Evolutionary conservation across 2,329 filamentous ascomycete species (phyloP).

Genomic region (Xylogone sp.): DNA sequence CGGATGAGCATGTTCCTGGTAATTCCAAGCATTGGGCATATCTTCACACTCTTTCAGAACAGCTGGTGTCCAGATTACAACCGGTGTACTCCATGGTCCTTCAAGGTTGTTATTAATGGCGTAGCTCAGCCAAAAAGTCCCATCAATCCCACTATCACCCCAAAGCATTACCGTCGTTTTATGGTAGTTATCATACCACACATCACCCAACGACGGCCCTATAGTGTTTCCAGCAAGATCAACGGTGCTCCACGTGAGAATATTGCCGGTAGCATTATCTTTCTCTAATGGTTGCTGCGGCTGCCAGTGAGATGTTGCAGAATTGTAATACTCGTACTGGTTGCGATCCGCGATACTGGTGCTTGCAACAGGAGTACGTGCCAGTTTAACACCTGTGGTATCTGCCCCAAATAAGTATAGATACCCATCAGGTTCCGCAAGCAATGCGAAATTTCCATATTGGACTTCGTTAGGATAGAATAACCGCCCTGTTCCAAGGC

Average conservation of each 20-base stretch:
- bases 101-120: not conserved
- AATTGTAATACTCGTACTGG: constrained; percentile 7
- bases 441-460: constrained; percentile 4
- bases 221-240: not conserved
- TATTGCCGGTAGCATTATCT: constrained; percentile 2
- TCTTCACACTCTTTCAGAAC: not conserved
- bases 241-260: constrained; percentile 1
- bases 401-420: constrained; percentile 4
- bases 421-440: constrained; percentile 1
- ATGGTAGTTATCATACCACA: constrained; percentile 5
- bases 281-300: not conserved
- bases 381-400: constrained; percentile 4
- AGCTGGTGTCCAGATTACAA: constrained; percentile 4
- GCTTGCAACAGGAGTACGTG: constrained; percentile 2
- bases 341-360: constrained; percentile 8
- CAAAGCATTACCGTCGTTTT: constrained; percentile 6
- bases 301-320: constrained; percentile 1
- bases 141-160: constrained; percentile 7
- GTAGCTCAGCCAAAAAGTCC: constrained; percentile 5
- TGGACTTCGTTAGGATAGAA: constrained; percentile 3
- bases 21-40: constrained; percentile 1
- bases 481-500: constrained; percentile 1
- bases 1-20: constrained; percentile 5
- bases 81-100: constrained; percentile 4
- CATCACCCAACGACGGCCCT: constrained; percentile 3